Conservation (phyloP, 441 rosid genomes). For the Corymbia calophylla region DNA sequence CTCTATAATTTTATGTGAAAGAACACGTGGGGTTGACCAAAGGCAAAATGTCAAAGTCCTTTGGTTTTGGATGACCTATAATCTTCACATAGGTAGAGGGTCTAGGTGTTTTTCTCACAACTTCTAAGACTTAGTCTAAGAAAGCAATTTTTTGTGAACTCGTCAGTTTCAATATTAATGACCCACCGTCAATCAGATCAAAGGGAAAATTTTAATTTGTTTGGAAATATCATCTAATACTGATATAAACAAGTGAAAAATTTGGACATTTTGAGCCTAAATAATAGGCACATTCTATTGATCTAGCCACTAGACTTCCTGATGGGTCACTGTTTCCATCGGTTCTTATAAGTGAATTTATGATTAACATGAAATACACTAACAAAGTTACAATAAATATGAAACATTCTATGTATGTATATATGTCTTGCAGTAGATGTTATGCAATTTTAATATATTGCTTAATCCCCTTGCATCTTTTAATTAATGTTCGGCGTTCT, state of each 20-base stretch:
- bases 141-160: not conserved
- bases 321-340: not conserved
- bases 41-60: not conserved
- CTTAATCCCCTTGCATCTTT: too few species aligned
- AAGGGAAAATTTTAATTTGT: not conserved
- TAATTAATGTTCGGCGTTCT: too few species aligned
- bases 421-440: too few species aligned
- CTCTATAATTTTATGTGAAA: not conserved
- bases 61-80: not conserved
- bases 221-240: not conserved
- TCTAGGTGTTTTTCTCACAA: not conserved
- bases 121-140: not conserved
- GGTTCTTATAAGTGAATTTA: not conserved
- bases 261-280: not conserved
- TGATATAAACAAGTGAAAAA: accelerated
- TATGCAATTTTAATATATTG: too few species aligned
- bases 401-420: too few species aligned
- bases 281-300: not conserved
- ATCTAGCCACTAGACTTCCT: not conserved
- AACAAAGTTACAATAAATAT: not conserved
- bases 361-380: not conserved
- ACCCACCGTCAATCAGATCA: not conserved
- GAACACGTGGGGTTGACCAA: not conserved
- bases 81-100: not conserved
- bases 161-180: not conserved